Percentiles rank a stretch among this genome's conserved stretches.
These are phyloP conservation scores for Aspergillus pseudoglaucus DNA, from an alignment of 2,329 filamentous ascomycete genomes.

Conservation along the genomic window DNA sequence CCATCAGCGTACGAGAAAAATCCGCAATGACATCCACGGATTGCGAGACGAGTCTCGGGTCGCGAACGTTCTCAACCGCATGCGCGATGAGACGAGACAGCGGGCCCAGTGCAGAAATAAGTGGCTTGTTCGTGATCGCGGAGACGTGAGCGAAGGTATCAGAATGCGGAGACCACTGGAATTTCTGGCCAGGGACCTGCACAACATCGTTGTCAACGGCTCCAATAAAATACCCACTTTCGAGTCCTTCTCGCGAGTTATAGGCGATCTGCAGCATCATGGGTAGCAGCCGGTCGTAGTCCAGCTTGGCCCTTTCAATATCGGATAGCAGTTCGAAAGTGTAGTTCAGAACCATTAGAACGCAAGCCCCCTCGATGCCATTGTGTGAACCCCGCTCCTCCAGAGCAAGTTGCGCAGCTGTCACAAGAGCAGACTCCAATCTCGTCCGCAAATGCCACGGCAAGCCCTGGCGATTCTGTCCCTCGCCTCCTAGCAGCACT, in stretches of 20 bases:
- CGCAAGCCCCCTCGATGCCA: slow-evolving; percentile 45
- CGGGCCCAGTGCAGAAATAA: slow-evolving; percentile 56
- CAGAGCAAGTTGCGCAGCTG: slow-evolving; percentile 69
- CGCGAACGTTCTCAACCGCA: slow-evolving; percentile 51
- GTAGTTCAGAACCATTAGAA: slow-evolving; percentile 69
- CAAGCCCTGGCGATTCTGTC: slow-evolving; percentile 57
- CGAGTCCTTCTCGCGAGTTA: slow-evolving; percentile 65
- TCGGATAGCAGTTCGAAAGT: slow-evolving; percentile 66
- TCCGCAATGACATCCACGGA: slow-evolving; percentile 56
- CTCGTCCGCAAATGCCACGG: slow-evolving; percentile 57
- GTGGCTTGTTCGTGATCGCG: slow-evolving; percentile 49
- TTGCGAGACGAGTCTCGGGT: slow-evolving; percentile 37
- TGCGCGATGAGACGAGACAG: slow-evolving; percentile 58
- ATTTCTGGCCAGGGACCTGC: slow-evolving; percentile 47
- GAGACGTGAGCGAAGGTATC: slow-evolving; percentile 53
- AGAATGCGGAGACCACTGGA: slow-evolving; percentile 61
- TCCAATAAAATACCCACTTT: slow-evolving; percentile 67
- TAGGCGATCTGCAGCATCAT: slow-evolving; percentile 62
- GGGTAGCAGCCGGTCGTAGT: slow-evolving; percentile 66
- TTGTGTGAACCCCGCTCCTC: slow-evolving; percentile 47
- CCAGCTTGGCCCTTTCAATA: slow-evolving; percentile 50
- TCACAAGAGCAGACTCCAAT: slow-evolving; percentile 66
- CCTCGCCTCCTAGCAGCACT: slow-evolving; percentile 68
- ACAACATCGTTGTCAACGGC: slow-evolving; percentile 62
- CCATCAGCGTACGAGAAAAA: slow-evolving; percentile 60